Percentiles rank a stretch among this genome's conserved stretches.
phyloP scores from a whole-genome alignment of 306 rosid species.

The Dryas drummondii region DNA sequence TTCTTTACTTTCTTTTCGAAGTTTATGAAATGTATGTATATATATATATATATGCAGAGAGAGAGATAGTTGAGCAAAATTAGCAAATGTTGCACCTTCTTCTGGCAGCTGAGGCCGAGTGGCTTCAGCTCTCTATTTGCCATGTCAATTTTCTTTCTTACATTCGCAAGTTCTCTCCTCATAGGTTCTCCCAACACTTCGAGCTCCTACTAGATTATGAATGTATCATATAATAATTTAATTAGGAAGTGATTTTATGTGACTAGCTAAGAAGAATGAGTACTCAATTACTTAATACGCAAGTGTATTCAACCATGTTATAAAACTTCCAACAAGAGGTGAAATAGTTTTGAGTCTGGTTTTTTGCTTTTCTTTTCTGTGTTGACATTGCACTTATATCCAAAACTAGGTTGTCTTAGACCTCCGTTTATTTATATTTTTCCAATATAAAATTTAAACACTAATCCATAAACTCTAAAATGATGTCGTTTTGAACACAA shows the following conservation, averaged over 20 bases:
- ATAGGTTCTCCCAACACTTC: constrained; percentile 82
- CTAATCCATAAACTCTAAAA: background rate
- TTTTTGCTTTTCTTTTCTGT: too few relatives aligned
- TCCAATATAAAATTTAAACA: background rate
- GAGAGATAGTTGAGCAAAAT: background rate
- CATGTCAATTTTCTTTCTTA: constrained; percentile 72
- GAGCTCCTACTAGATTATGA: constrained; percentile 57
- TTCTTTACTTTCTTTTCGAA: background rate
- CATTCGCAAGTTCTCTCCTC: constrained; percentile 76
- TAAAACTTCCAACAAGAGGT: too few relatives aligned
- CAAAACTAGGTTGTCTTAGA: too few relatives aligned
- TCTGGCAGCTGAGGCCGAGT: constrained; percentile 70
- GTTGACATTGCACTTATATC: too few relatives aligned
- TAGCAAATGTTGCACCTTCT: constrained; percentile 48
- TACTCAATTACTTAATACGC: too few relatives aligned
- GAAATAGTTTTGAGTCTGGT: too few relatives aligned
- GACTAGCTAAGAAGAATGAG: too few relatives aligned
- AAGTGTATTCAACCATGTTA: too few relatives aligned
- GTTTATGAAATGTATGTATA: background rate
- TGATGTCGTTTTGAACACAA: background rate
- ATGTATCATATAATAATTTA: background rate
- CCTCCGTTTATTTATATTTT: too few relatives aligned
- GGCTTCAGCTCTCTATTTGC: constrained; percentile 74
- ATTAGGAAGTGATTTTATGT: background rate
- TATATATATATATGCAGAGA: too few relatives aligned